Base-by-base conservation (phyloP, 139 green algal species). In the Chlorokybus atmophyticus region DNA sequence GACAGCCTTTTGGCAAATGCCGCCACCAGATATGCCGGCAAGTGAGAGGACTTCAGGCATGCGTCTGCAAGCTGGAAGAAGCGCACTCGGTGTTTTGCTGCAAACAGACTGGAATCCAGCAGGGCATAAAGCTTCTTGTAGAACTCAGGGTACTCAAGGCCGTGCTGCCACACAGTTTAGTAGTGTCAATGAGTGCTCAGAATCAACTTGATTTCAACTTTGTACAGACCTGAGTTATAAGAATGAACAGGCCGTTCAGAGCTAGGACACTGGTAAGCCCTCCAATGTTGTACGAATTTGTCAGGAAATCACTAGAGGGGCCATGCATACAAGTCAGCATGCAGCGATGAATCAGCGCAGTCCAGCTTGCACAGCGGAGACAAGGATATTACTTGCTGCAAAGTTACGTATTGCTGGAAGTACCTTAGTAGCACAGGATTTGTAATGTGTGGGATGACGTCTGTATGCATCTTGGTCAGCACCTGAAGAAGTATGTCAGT, bases 11-110 rank as follows among this genome's bases (percentile, higher is more conserved):
- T 97, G n/a, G 73, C 74, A 67, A 97, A 97, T 24, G 90, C 80
- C 7, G 88, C 91, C 3, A 76, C 86, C 0, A 91, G 86, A 78
- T 97, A 97, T 3, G 87, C 91, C 1, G 91, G 90, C 3, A 98
- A 76, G 62, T 88, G 71, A 32, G 66, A 41, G 6, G 89, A 95
- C 5, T 82, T 75, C 26, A 98, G 75, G 65, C 94, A 95, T 7
- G 83, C 59, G 62, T 97, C 88, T 24, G 81, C 76, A 28, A 98
- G 80, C 54, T 85, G 51, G 53, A 70, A 70, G 75, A 96, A 95
- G 39, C 80, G 73, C 21, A 60, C 55, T 17, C 85, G 75, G 59
- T 82, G 56, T 27, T 60, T 71, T 19, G 77, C 75, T 41, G 67
- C 40, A 26, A 79, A 77, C 3, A 64, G 41, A n/a, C 38, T 17